Evolutionary conservation across 305 asterid genomes (phyloP), one percentile per base, ranked within the genome.

Genomic region (Rubia tinctorum): DNA sequence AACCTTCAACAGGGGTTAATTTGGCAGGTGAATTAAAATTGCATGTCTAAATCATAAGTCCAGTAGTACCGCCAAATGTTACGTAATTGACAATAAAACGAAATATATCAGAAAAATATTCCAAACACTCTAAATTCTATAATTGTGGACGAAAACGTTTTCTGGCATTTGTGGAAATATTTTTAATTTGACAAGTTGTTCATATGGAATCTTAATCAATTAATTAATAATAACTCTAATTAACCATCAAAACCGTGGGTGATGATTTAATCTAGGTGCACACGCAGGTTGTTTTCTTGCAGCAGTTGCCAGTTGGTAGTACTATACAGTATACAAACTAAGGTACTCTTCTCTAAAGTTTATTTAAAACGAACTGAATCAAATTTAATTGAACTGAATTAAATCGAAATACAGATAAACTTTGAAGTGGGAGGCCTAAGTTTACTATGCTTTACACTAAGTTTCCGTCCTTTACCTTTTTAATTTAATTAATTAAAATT

Each of bases 221-320:
- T 56, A 6, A 6, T 8, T n/a, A 56, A 56, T 22, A 75, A 78
- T 22, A 56, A 12, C 68, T 4, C 34, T 53, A 27, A 22, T 6
- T 73, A 53, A 53, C 23, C 10, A 17, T 73, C 27, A 66, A 82
- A 80, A 76, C 90, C 37, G 56, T 78, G 89, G 89, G 68, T 75
- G 87, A 66, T 75, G 89, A 69, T 71, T 78, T 80, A 53, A 77
- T 80, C 73, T 30, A 37, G 71, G 63, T 37, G 73, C 47, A 11
- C 71, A n/a, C 20, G 8, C 49, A 67, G 40, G 71, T 56, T 49
- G n/a, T n/a, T n/a, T n/a, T n/a, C n/a, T n/a, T n/a, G n/a, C n/a
- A n/a, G n/a, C n/a, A n/a, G n/a, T n/a, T n/a, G n/a, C n/a, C n/a
- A n/a, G n/a, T n/a, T n/a, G n/a, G n/a, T n/a, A n/a, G n/a, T n/a